phyloP scores from a whole-genome alignment of 2,329 filamentous ascomycete genomes.

The Apiospora aurea region DNA sequence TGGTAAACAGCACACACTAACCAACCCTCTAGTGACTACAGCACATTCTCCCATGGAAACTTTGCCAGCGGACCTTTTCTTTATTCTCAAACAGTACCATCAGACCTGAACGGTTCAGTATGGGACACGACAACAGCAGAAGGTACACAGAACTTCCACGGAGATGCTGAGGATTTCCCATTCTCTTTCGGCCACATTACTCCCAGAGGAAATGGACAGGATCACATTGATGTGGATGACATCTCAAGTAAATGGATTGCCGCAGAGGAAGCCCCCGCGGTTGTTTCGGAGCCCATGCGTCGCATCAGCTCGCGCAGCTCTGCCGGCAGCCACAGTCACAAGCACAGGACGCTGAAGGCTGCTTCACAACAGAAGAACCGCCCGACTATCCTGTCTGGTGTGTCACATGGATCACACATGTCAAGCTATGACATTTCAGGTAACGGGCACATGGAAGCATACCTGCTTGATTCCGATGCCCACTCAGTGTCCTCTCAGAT shows the following conservation, averaged over 20 bases:
- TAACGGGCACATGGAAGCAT: slow-evolving; percentile 60
- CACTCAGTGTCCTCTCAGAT: slow-evolving; percentile 56
- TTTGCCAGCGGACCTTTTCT: slow-evolving; percentile 62
- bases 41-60: slow-evolving; percentile 58
- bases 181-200: slow-evolving; percentile 63
- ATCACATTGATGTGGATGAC: slow-evolving; percentile 56
- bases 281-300: slow-evolving; percentile 53
- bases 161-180: slow-evolving; percentile 62
- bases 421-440: slow-evolving; percentile 60
- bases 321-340: slow-evolving; percentile 51
- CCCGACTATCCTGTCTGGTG: slow-evolving; percentile 53
- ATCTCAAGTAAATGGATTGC: slow-evolving; percentile 56
- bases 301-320: slow-evolving; percentile 53
- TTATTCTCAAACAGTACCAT: slow-evolving; percentile 67
- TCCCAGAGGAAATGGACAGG: slow-evolving; percentile 55
- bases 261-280: slow-evolving; percentile 44
- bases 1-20: slow-evolving; percentile 66
- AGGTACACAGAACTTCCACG: slow-evolving; percentile 66
- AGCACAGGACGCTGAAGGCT: slow-evolving; percentile 51
- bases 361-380: slow-evolving; percentile 50
- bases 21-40: slow-evolving; percentile 60
- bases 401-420: slow-evolving; percentile 57
- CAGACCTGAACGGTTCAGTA: slow-evolving; percentile 61
- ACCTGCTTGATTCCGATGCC: slow-evolving; percentile 58
- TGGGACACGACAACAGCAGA: slow-evolving; percentile 65